Percentiles rank a stretch among this genome's conserved stretches.
These are phyloP conservation scores for Yamadazyma diospyri DNA, from an alignment of 1,139 yeast genomes.

Conservation along the genomic window DNA sequence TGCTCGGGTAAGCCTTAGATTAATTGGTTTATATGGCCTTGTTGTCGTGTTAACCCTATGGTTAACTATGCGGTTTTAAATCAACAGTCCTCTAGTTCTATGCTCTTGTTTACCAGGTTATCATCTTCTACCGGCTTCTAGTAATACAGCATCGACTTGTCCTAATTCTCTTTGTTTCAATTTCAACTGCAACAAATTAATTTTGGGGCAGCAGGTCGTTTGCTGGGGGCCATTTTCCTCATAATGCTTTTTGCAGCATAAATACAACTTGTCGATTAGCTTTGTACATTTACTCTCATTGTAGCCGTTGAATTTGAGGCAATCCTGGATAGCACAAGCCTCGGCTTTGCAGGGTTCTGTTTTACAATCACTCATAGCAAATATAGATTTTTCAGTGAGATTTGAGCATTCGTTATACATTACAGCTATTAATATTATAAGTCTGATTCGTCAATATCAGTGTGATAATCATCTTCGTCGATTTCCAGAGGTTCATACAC, in stretches of 20 bases:
- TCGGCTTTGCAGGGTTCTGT: conserved; percentile 58
- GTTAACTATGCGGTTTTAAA: conserved; percentile 70
- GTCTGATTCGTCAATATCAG: conserved; percentile 33
- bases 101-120: background rate
- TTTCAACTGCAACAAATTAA: conserved; percentile 51
- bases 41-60: conserved; percentile 56
- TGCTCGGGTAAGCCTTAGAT: conserved; percentile 94
- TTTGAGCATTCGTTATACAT: no score
- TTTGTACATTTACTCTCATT: conserved; percentile 62
- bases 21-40: conserved; percentile 55
- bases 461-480: conserved; percentile 47
- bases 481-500: conserved; percentile 48
- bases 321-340: conserved; percentile 71
- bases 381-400: background rate
- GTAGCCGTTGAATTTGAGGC: conserved; percentile 50
- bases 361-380: conserved; percentile 4
- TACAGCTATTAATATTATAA: no score
- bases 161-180: conserved; percentile 55
- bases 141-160: conserved; percentile 48
- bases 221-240: conserved; percentile 48
- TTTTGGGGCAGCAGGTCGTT: conserved; percentile 66
- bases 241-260: conserved; percentile 59
- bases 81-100: conserved; percentile 38
- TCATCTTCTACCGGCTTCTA: conserved; percentile 18
- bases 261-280: conserved; percentile 55